Evolutionary conservation across 305 asterid species (phyloP).

Genomic region (Plantago rigida): DNA sequence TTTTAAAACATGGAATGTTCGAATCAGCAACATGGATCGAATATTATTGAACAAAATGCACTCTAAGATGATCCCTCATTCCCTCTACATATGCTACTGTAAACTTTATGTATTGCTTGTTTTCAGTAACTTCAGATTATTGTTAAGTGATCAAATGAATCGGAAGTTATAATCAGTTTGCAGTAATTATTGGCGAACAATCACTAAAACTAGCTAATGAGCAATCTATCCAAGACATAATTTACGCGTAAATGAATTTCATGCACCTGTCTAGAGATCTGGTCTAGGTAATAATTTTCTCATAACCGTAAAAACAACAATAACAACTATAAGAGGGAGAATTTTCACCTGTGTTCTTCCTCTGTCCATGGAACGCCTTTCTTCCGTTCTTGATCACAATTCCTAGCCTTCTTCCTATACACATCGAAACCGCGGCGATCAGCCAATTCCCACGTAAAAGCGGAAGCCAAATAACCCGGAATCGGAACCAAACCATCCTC

Average conservation of each 20-base stretch:
- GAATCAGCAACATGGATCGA: neutral
- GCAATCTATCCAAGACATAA: no score
- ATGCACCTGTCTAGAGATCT: no score
- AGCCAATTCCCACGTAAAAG: conserved; percentile 36
- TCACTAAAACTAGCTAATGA: no score
- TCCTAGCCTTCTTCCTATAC: conserved; percentile 39
- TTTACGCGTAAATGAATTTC: no score
- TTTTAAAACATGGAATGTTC: conserved; percentile 10
- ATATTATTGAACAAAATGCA: neutral
- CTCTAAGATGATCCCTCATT: no score
- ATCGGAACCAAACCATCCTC: conserved; percentile 53
- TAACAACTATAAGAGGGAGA: neutral
- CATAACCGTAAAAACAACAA: neutral
- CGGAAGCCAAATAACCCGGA: conserved; percentile 44
- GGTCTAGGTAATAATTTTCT: no score
- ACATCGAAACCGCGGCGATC: conserved; percentile 32
- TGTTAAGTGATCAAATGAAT: no score
- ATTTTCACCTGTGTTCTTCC: conserved; percentile 54
- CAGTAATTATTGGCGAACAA: no score
- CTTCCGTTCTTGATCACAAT: conserved; percentile 45
- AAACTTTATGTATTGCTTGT: no score
- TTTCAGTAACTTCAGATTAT: no score
- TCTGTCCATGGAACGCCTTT: conserved; percentile 72
- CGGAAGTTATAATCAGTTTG: no score
- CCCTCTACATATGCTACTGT: no score